Base-by-base conservation (phyloP, 495 filamentous ascomycete species). In the Hypoxylon perforatum region DNA sequence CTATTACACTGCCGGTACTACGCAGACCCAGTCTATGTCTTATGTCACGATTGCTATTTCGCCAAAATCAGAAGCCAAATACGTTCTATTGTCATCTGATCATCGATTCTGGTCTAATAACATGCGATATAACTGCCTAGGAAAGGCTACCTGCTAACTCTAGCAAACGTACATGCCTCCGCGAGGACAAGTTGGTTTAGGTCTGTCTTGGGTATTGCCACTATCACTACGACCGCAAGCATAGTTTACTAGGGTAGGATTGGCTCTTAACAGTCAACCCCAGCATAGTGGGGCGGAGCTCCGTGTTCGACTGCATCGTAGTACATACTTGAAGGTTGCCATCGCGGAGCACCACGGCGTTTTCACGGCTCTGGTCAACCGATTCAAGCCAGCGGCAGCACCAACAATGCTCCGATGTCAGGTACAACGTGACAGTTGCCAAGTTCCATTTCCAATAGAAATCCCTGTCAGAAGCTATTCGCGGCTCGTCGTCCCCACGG, bases 1-100 rank as follows among this genome's bases (percentile, higher is more conserved):
- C 47, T 22, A 53, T 60, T 60, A 22, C 56, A 65, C 63, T 60
- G 49, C 49, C 56, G 55, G 45, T 49, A 19, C 50, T 55, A 50
- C 33, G 5, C 10, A 38, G 39, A 61, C 50, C 17, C 35, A 41
- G 45, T 33, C 21, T 28, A 12, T 48, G 48, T 17, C 6, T 28
- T 56, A 60, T 44, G 55, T 55, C 15, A 51, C 45, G 11, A 18
- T 4, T 38, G 14, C 18, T 56, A 67, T 55, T 25, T 56, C 51
- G 51, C 51, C 46, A 51, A 46, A 53, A 47, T 57, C 14, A 15
- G 50, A 45, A 38, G 36, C 38, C 3, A 51, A 5, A 45, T 18
- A 57, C 45, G 18, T 47, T 19, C n/a, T 67, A 50, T 47, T 57
- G 57, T 61, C 57, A 52, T 38, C 38, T 52, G 57, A 61, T 12